Percentiles rank a stretch among this genome's conserved stretches.
Evolutionary conservation across 768 basidiomycete species (phyloP).

Genomic region (Leccinum rimulosum): DNA sequence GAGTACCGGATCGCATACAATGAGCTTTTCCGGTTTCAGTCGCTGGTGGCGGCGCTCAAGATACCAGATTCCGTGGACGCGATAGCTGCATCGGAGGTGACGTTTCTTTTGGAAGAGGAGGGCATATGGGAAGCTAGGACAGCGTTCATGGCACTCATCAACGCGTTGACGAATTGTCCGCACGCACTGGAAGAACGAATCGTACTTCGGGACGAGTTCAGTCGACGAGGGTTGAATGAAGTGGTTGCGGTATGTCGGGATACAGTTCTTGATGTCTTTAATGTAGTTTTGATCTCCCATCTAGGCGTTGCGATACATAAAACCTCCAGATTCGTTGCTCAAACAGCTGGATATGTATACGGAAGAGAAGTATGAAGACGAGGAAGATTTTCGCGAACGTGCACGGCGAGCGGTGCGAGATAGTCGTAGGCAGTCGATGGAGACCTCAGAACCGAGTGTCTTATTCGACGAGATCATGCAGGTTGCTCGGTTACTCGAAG

Average conservation of each 20-base stretch:
- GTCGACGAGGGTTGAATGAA: conserved; percentile 79
- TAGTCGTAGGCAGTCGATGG: conserved; percentile 19
- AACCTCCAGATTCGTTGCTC: conserved; percentile 75
- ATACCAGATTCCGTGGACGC: conserved; percentile 44
- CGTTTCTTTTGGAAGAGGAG: conserved; percentile 53
- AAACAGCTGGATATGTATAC: conserved; percentile 78
- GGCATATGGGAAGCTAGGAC: conserved; percentile 81
- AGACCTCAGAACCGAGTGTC: conserved; percentile 48
- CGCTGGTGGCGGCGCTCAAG: conserved; percentile 61
- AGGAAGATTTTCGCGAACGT: conserved; percentile 76
- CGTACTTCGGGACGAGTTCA: conserved; percentile 77
- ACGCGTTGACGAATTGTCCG: conserved; percentile 74
- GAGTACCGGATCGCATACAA: conserved; percentile 72
- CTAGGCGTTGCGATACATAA: conserved; percentile 71
- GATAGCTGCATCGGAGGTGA: conserved; percentile 29
- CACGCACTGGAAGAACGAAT: conserved; percentile 78
- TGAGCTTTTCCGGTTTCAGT: conserved; percentile 80
- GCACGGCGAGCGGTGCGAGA: conserved; percentile 38
- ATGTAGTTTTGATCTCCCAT: background rate
- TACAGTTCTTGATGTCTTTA: background rate
- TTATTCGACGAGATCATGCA: conserved; percentile 60
- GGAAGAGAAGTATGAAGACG: conserved; percentile 90
- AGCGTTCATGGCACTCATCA: conserved; percentile 74
- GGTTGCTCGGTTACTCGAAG: conserved; percentile 47
- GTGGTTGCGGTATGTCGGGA: conserved; percentile 66